Evolutionary conservation across 352 stramenopile genomes (phyloP).

Genomic region (Phytophthora constricta): DNA sequence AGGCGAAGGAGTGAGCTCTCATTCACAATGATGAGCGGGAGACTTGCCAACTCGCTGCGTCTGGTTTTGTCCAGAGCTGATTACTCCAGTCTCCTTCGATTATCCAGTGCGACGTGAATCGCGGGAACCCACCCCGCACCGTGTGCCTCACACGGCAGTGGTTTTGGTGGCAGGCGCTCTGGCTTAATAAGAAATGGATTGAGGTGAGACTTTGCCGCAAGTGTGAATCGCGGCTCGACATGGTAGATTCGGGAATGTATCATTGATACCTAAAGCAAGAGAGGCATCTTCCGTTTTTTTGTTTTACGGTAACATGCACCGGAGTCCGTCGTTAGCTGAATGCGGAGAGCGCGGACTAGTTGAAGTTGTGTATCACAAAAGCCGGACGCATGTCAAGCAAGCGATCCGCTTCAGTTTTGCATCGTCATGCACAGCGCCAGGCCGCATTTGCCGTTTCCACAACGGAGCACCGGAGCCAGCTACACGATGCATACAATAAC

Average conservation of each 20-base stretch:
- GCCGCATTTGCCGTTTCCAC: background rate
- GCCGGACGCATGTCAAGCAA: background rate
- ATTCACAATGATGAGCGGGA: background rate
- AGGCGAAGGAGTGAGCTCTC: background rate
- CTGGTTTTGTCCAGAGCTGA: background rate
- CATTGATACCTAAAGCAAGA: too few species aligned
- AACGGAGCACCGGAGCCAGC: background rate
- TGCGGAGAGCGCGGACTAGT: background rate
- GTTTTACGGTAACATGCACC: too few species aligned
- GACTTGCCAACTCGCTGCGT: background rate
- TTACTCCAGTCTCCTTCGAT: background rate
- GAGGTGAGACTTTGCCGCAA: too few species aligned
- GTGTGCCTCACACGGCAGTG: too few species aligned
- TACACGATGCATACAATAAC: too few species aligned
- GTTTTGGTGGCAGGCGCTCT: too few species aligned
- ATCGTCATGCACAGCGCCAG: background rate
- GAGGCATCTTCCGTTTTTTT: too few species aligned
- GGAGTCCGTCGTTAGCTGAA: constrained; percentile 1
- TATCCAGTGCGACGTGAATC: background rate
- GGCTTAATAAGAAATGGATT: too few species aligned
- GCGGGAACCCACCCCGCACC: too few species aligned
- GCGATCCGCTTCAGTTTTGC: constrained; percentile 1
- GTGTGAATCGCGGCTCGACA: too few species aligned
- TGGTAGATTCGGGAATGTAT: too few species aligned
- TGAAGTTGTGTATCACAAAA: constrained; percentile 2